A percentile compares a stretch with the other conserved stretches of the same genome.
phyloP scores from a whole-genome alignment of 2,329 filamentous ascomycete species.

The Diaporthe sp. region DNA sequence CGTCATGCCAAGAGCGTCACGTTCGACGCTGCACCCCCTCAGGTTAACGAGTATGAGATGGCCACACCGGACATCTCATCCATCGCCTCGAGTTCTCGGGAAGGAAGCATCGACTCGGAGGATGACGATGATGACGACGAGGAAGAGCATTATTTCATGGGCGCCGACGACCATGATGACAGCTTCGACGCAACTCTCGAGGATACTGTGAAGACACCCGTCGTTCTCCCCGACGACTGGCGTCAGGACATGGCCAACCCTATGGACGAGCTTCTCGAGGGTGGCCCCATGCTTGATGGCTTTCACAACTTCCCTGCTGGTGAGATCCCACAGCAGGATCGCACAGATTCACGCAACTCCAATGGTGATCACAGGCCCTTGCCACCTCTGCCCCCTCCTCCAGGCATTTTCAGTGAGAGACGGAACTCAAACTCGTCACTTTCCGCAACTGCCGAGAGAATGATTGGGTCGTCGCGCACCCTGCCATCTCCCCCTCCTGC shows the following conservation, averaged over 20 bases:
- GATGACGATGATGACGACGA: slow-evolving; percentile 81
- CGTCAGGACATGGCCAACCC: slow-evolving; percentile 70
- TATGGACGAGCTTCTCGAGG: slow-evolving; percentile 78
- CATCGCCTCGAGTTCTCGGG: slow-evolving; percentile 87
- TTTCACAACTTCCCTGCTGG: slow-evolving; percentile 58
- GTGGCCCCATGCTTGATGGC: slow-evolving; percentile 75
- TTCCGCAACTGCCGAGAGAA: slow-evolving; percentile 79
- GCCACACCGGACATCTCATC: slow-evolving; percentile 97
- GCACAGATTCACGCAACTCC: slow-evolving; percentile 81
- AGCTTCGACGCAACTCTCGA: slow-evolving; percentile 97
- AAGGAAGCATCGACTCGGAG: slow-evolving; percentile 92
- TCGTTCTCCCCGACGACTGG: slow-evolving; percentile 98
- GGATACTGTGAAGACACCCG: slow-evolving; percentile 96
- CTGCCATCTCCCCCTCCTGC: slow-evolving; percentile 82
- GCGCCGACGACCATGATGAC: slow-evolving; percentile 78
- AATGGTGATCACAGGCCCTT: slow-evolving; percentile 87
- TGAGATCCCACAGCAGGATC: slow-evolving; percentile 68
- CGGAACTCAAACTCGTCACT: slow-evolving; percentile 70
- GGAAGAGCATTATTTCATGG: slow-evolving; percentile 66
- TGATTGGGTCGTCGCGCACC: slow-evolving; percentile 74
- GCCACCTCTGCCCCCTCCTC: slow-evolving; percentile 78
- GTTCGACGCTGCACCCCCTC: slow-evolving; percentile 92
- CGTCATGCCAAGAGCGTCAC: slow-evolving; percentile 97
- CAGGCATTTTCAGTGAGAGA: slow-evolving; percentile 63
- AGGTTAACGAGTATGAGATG: slow-evolving; percentile 98